A percentile compares a stretch with the other conserved stretches of the same genome.
Evolutionary conservation across 1,284 basidiomycete species (phyloP).

Genomic region (Trichosporon faecale): DNA sequence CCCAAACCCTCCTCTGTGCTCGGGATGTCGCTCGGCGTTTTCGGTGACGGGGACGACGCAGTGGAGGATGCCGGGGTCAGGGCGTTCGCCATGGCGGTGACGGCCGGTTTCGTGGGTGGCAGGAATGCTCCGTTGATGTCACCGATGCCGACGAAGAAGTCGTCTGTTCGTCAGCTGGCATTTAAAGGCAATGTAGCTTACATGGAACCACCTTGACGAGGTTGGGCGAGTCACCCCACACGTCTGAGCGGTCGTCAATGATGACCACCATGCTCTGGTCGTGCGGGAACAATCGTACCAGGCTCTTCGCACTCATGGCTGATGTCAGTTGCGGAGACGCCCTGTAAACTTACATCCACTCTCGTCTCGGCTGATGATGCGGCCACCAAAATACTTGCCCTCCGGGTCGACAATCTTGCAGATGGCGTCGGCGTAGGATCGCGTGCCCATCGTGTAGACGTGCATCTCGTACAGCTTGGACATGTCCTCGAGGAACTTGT

Average conservation of each 20-base stretch:
- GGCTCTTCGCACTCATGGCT: slow-evolving; percentile 65
- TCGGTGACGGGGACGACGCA: slow-evolving; percentile 19
- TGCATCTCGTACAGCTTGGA: slow-evolving; percentile 92
- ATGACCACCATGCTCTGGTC: slow-evolving; percentile 99
- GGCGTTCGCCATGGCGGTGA: slow-evolving; percentile 13
- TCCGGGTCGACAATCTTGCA: slow-evolving; percentile 90
- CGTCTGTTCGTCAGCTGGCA: slow-evolving; percentile 62
- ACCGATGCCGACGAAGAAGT: slow-evolving; percentile 98
- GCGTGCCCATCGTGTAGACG: slow-evolving; percentile 98
- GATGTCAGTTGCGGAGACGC: slow-evolving; percentile 4
- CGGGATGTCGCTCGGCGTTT: slow-evolving; percentile 26
- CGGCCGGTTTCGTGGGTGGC: slow-evolving; percentile 27
- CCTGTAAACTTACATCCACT: slow-evolving; percentile 64
- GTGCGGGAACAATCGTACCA: slow-evolving; percentile 87
- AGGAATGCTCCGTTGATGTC: slow-evolving; percentile 95
- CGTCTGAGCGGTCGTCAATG: slow-evolving; percentile 95
- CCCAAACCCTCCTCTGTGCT: slow-evolving; percentile 32
- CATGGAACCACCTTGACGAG: slow-evolving; percentile 95
- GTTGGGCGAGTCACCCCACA: slow-evolving; percentile 90
- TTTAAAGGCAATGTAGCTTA: too few relatives aligned
- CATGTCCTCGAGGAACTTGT: slow-evolving; percentile 69
- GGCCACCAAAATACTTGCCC: slow-evolving; percentile 76
- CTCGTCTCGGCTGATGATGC: slow-evolving; percentile 90
- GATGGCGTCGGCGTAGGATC: slow-evolving; percentile 92
- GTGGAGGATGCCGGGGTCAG: not conserved